These are phyloP conservation scores for Cymbopogon citratus DNA, from an alignment of 176 grass and related monocot genomes.

Conservation along the genomic window DNA sequence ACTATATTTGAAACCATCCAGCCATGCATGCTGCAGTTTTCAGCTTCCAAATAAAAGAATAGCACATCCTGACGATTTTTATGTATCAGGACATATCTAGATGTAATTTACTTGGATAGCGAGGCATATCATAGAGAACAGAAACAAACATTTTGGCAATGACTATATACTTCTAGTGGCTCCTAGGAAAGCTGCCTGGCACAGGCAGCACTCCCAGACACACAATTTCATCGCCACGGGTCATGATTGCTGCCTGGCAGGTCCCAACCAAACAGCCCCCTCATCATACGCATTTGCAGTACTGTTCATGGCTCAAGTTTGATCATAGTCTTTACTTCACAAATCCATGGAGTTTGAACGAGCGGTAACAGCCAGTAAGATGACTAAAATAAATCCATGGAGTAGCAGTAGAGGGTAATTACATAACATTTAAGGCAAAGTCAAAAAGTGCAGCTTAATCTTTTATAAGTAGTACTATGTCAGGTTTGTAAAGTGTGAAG, in stretches of 20 bases:
- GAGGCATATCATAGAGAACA: background rate
- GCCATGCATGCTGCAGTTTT: background rate
- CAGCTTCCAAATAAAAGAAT: background rate
- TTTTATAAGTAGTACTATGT: background rate
- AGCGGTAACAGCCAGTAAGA: background rate
- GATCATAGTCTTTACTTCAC: background rate
- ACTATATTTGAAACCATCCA: background rate
- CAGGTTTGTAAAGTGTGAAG: background rate
- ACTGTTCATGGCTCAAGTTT: background rate
- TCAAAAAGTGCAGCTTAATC: background rate
- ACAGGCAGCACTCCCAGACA: background rate
- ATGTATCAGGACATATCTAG: background rate
- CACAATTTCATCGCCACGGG: background rate
- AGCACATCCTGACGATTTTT: background rate
- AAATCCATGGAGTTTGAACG: background rate
- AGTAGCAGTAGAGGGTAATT: background rate
- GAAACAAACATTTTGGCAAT: background rate
- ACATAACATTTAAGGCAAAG: background rate
- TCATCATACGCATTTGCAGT: background rate
- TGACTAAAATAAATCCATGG: background rate
- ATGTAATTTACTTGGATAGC: background rate
- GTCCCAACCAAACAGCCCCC: background rate
- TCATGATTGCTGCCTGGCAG: background rate
- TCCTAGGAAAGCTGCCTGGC: background rate
- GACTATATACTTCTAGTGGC: background rate